Conservation (phyloP, 23 red algal genomes). For the Agarophyton chilense region DNA sequence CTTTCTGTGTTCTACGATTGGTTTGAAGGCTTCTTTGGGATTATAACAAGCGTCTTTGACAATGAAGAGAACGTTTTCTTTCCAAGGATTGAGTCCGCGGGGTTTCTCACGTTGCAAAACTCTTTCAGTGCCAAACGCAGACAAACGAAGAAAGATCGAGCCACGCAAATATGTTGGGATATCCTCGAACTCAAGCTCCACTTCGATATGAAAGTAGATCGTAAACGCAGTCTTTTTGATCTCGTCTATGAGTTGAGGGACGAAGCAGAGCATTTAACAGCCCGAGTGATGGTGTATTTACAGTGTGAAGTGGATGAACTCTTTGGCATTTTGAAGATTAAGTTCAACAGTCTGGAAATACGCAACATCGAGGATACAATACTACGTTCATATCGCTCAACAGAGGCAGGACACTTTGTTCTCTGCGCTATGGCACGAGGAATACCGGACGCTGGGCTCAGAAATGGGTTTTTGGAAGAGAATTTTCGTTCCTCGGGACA, state of each 20-base stretch:
- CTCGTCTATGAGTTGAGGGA: slow-evolving; percentile 42
- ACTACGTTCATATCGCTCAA: background rate
- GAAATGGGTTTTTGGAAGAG: slow-evolving; percentile 42
- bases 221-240: slow-evolving; percentile 23
- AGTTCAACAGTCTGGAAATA: slow-evolving; percentile 41
- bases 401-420: slow-evolving; percentile 51
- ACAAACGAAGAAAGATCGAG: slow-evolving; percentile 47
- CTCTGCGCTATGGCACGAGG: slow-evolving; percentile 52
- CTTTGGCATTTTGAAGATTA: slow-evolving; percentile 1
- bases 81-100: slow-evolving; percentile 39
- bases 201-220: slow-evolving; percentile 1
- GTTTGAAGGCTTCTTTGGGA: slow-evolving; percentile 73
- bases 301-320: slow-evolving; percentile 32
- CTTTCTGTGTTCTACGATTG: slow-evolving; percentile 48
- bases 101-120: slow-evolving; percentile 25
- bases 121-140: slow-evolving; percentile 29
- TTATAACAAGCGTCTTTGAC: slow-evolving; percentile 54
- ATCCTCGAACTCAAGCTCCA: slow-evolving; percentile 56
- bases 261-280: slow-evolving; percentile 54
- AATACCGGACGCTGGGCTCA: slow-evolving; percentile 9
- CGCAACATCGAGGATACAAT: slow-evolving; percentile 24
- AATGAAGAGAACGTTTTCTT: slow-evolving; percentile 50
- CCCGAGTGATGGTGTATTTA: slow-evolving; percentile 42
- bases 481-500: slow-evolving; percentile 20
- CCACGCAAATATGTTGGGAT: slow-evolving; percentile 61